phyloP scores from a whole-genome alignment of 169 alveolate species.

The Babesia bovis region DNA sequence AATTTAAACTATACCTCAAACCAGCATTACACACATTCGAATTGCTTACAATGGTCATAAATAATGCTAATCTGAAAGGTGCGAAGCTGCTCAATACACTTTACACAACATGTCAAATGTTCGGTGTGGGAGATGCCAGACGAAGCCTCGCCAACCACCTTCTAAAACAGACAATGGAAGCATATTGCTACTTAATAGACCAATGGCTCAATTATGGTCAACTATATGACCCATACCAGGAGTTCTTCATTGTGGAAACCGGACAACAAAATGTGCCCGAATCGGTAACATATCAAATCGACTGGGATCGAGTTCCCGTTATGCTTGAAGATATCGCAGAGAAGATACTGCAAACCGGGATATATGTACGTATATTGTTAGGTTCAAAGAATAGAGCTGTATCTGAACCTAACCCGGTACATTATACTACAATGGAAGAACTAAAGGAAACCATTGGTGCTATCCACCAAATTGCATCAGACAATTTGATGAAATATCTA shows the following conservation, averaged over 20 bases:
- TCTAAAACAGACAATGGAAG: conserved; percentile 34
- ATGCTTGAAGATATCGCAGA: conserved; percentile 23
- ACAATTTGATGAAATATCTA: conserved; percentile 15
- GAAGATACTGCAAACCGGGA: conserved; percentile 12
- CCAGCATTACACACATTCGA: conserved; percentile 53
- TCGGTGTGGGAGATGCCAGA: conserved; percentile 30
- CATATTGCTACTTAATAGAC: conserved; percentile 28
- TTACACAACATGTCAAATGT: conserved; percentile 8
- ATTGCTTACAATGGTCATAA: conserved; percentile 5
- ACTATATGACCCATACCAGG: conserved; percentile 40
- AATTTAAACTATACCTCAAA: conserved; percentile 33
- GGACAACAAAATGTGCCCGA: neutral
- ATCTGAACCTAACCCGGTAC: conserved; percentile 11
- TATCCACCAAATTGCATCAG: conserved; percentile 20
- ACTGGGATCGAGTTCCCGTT: conserved; percentile 17
- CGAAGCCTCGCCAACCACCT: conserved; percentile 34
- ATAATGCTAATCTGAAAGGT: conserved; percentile 1
- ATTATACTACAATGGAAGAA: conserved; percentile 26
- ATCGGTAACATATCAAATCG: neutral
- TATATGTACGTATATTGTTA: conserved; percentile 16
- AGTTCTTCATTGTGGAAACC: conserved; percentile 22
- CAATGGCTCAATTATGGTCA: conserved; percentile 36
- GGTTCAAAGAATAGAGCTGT: neutral
- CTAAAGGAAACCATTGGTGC: conserved; percentile 14
- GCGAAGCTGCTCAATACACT: conserved; percentile 16